Base-by-base conservation (phyloP, 2,329 filamentous ascomycete species). In the Hypoxylon sp. region DNA sequence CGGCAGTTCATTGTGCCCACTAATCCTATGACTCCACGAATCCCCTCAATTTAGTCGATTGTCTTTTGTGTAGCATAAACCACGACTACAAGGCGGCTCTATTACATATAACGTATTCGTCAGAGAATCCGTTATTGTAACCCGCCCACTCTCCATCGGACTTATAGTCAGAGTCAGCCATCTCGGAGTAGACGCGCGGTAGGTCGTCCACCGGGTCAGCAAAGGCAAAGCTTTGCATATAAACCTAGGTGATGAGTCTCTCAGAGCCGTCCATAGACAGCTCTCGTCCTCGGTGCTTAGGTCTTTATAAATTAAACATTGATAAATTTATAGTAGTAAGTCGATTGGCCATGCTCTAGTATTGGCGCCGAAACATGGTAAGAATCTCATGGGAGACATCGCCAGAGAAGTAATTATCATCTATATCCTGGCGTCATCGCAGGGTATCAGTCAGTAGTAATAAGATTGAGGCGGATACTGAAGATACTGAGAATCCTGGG, bases 81-180 rank as follows among this genome's bases (percentile, higher is more conserved):
- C 19, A n/a, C 45, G n/a, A 45, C 14, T 13, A n/a, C 17, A 34
- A 32, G 19, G 23, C 19, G n/a, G 25, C 19, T 30, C 28, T 3
- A 45, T 45, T 28, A 5, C 38, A 52, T 21, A 28, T 41, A 23
- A 34, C 32, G 13, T 13, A 38, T n/a, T 56, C 23, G 21, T 49
- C 57, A n/a, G 30, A n/a, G 13, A 50, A 53, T 45, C 38, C 41
- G 34, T 46, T 28, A 55, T 55, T 50, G 21, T 41, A 56, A 56
- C 11, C 48, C 28, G 49, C 19, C 25, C 11, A 14, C 34, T 10
- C 14, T 56, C 51, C 30, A 46, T 11, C 11, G 17, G 38, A 21
- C 14, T 10, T 19, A 28, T 19, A n/a, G 38, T 19, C 23, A 10
- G 14, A 53, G 19, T 21, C 32, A 17, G 38, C 28, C 28, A 34